These are phyloP conservation scores for Microcyclosporella mali DNA, from an alignment of 2,329 filamentous ascomycete genomes.

Conservation along the genomic window DNA sequence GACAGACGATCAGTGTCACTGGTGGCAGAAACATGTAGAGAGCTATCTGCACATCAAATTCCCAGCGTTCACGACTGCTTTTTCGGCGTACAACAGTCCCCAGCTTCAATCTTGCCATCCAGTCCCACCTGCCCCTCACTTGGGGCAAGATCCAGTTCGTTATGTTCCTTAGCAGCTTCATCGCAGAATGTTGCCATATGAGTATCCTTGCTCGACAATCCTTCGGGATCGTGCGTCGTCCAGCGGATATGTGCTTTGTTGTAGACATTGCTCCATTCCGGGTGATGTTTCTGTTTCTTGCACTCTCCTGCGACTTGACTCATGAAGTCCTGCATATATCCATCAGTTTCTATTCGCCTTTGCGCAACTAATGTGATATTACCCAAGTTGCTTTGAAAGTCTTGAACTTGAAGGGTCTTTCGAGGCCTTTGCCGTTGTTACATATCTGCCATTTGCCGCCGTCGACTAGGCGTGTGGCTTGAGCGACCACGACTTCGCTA, in stretches of 20 bases:
- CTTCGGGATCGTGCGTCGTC: conserved; percentile 64
- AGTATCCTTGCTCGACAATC: conserved; percentile 60
- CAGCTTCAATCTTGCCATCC: conserved; percentile 13
- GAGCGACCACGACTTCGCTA: conserved; percentile 10
- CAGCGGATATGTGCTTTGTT: conserved; percentile 65
- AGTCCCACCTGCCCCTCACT: conserved; percentile 9
- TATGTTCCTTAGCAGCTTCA: conserved; percentile 27
- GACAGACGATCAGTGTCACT: conserved; percentile 82
- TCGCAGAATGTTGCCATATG: conserved; percentile 59
- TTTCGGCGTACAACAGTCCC: conserved; percentile 16
- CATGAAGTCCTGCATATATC: conserved; percentile 65
- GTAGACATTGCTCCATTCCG: conserved; percentile 72
- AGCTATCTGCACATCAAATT: not conserved
- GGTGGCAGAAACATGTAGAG: conserved; percentile 61
- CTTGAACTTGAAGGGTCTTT: conserved; percentile 34
- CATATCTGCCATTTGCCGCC: conserved; percentile 30
- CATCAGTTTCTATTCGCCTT: not conserved
- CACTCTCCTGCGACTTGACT: conserved; percentile 63
- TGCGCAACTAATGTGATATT: conserved; percentile 3
- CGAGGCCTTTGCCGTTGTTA: conserved; percentile 29
- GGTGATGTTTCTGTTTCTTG: conserved; percentile 63
- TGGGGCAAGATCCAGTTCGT: conserved; percentile 19
- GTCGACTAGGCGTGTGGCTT: conserved; percentile 24
- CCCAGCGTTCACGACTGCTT: not conserved
- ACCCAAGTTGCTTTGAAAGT: conserved; percentile 37